Evolutionary conservation across 2,329 filamentous ascomycete genomes (phyloP).

Genomic region (Helicocarpus griseus): DNA sequence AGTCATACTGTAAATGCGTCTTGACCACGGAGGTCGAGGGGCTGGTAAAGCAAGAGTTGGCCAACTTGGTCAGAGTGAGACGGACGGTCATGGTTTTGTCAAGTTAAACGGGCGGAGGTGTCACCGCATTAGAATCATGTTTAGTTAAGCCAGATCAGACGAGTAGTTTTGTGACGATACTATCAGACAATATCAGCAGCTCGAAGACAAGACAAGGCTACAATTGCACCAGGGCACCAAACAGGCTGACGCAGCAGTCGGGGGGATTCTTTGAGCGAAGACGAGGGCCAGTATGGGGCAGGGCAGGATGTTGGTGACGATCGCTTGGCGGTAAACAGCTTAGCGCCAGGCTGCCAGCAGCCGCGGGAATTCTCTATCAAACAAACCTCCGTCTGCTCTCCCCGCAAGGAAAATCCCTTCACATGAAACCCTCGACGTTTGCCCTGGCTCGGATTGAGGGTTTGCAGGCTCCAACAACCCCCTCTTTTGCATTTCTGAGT

Average conservation of each 20-base stretch:
- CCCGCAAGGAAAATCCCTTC: constrained; percentile 1
- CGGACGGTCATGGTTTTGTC: constrained; percentile 18
- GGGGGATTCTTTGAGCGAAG: neutral
- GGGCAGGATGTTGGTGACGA: neutral
- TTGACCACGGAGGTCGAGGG: neutral
- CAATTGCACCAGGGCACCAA: neutral
- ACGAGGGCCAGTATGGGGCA: neutral
- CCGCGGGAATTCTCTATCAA: no score
- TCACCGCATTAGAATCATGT: constrained; percentile 2
- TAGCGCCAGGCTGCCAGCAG: neutral
- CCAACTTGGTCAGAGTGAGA: neutral
- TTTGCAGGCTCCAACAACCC: neutral
- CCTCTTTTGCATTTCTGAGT: neutral
- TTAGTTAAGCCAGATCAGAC: neutral
- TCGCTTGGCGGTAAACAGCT: constrained; percentile 1
- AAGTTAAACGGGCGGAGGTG: neutral
- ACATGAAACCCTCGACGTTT: neutral
- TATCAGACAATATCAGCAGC: neutral
- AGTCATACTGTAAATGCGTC: neutral
- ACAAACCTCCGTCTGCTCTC: neutral
- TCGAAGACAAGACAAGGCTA: neutral
- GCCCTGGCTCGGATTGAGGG: neutral
- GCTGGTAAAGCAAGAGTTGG: neutral
- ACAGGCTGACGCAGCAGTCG: neutral
- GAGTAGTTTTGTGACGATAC: neutral